Base-by-base conservation (phyloP, 2,329 filamentous ascomycete genomes). In the Verticillium klebahnii region DNA sequence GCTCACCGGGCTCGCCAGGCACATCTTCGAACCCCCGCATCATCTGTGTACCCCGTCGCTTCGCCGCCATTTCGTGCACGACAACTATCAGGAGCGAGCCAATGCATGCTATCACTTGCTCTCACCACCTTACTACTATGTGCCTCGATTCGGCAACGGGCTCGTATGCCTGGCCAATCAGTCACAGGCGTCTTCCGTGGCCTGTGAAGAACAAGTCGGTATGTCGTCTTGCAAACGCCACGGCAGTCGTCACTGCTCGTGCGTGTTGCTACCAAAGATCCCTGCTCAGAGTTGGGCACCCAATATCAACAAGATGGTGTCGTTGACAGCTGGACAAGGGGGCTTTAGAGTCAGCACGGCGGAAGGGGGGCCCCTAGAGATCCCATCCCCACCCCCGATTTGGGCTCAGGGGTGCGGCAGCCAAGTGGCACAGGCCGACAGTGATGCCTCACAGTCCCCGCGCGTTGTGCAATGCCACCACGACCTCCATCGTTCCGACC, bases 1-100 rank as follows among this genome's bases (percentile, higher is more conserved):
- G 19, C 56, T 58, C 39, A 40, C 56, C 50, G 55, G 57, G 34
- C 37, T 50, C 19, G 45, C 45, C 11, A 23, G 64, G 62, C 59
- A 64, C 45, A 56, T 52, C 34, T 40, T 45, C 19, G 56, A 19
- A 50, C 40, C 50, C 57, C 52, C 56, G 50, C 19, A 19, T 29
- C 32, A 15, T 60, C 32, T 31, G 17, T 57, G 55, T 32, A 57
- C 59, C 59, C 55, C 52, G 57, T 56, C 19, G 56, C 57, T 23
- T 60, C 60, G 34, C 34, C 62, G 56, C 45, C 55, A 29, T 25
- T 37, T 29, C 11, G 37, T 15, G 37, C 12, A n/a, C 37, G 15
- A 40, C 5, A 23, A 31, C 34, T 58, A 34, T 37, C 19, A n/a
- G 34, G 32, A 25, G 9, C 55, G 5, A 55, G 32, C 12, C 29